Evolutionary conservation across 352 stramenopile species (phyloP), one percentile per base, ranked within the genome.

Genomic region (Pythium coloratum): DNA sequence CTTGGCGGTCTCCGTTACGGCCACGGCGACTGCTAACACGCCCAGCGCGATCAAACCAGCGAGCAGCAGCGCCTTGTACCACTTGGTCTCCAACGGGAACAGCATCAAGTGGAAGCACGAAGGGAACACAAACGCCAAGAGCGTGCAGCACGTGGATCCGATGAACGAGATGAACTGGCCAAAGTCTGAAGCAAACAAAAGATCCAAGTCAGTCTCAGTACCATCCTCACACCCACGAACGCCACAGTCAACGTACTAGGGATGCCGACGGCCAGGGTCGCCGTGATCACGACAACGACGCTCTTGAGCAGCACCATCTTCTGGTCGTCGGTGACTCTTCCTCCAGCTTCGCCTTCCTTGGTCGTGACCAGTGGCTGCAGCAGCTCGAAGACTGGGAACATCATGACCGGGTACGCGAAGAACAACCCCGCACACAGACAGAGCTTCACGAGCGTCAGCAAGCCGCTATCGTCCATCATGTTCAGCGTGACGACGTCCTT

Each of bases 391-490:
- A 97, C 88, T 0, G 91, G 92, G 72, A 97, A 97, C 65, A 98
- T 88, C 92, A 97, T 97, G 26, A 98, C 80, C 4, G 92, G 92
- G 63, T 97, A 97, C 49, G 92, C 97, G 56, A 97, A 90, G 71
- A 97, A 97, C 1, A 98, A 76, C 1, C 86, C 92, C 10, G 90
- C 70, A 53, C 86, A 97, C 16, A 97, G 68, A 12, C 84, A 91
- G 10, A 96, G 61, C 70, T 97, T 95, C 33, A 97, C 91, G 51
- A 96, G 77, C 28, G 71, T 90, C 44, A 81, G 82, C 36, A 85
- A 71, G 64, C 81, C 76, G n/a, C 73, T 70, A 30, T 69, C 75
- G 24, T 59, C 72, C 9, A 69, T 46, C 46, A 96, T 72, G 70
- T 96, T 96, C 40, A 94, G 69, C n/a, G 88, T 94, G 59, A 96